Evolutionary conservation across 2,329 filamentous ascomycete species (phyloP), one percentile per base, ranked within the genome.

Genomic region (Fusarium fracticaudum): DNA sequence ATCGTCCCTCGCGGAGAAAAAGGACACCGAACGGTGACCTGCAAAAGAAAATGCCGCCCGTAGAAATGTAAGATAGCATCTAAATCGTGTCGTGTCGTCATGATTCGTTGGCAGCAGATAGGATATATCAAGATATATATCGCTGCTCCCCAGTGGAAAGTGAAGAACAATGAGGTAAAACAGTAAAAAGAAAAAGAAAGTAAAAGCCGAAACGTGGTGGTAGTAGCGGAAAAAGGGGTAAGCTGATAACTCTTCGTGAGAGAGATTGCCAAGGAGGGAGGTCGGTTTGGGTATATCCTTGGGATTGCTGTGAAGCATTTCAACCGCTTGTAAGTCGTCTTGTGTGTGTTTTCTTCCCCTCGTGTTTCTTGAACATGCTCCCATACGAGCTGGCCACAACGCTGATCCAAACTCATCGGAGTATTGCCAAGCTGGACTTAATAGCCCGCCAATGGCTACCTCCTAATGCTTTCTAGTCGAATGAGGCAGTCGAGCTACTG

Each of bases 401-500:
- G 58, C 72, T 60, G 50, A 59, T 72, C 53, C 68, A 66, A 72
- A 62, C 64, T 64, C 65, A 72, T 69, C 55, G 48, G 55, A 60
- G 51, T 64, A 65, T 55, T 54, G 47, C 66, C 63, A 50, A 63
- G 57, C 48, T 60, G 44, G 64, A 44, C 50, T 63, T 31, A 33
- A 53, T 68, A 54, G 64, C 26, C 59, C 47, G 54, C 60, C 20
- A 51, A 58, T 17, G 47, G 57, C 58, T 37, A 59, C 18, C n/a
- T 48, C 40, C 31, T 44, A 22, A 38, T 43, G 51, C 44, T 59
- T 84, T 63, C 55, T 84, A 90, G 69, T 91, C 88, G 76, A 89
- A 87, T 29, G 89, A 91, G 44, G 87, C 85, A 64, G 88, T 90
- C 55, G 89, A 91, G 81, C 88, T 90, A 85, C 88, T 90, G 84